Percentiles rank a stretch among this genome's conserved stretches.
phyloP scores from a whole-genome alignment of 441 rosid species.

The Pelargonium fulgidum region DNA sequence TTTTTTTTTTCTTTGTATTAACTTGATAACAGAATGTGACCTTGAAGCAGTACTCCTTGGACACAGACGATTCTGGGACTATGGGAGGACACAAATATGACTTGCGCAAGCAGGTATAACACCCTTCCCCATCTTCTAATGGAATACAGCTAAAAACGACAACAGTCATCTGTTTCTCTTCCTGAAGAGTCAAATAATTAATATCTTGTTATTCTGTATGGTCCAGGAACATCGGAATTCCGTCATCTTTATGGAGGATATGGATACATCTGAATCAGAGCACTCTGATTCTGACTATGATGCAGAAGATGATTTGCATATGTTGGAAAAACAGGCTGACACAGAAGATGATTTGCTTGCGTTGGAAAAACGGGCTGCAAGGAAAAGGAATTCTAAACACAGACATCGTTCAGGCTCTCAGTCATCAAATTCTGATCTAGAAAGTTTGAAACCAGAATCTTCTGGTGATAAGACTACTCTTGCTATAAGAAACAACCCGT shows the following conservation, averaged over 20 bases:
- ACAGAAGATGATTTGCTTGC: slow-evolving; percentile 56
- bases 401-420: slow-evolving; percentile 30
- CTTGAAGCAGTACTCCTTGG: slow-evolving; percentile 33
- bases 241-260: slow-evolving; percentile 50
- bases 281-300: slow-evolving; percentile 33
- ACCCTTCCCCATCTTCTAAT: not conserved
- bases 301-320: slow-evolving; percentile 48
- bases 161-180: not conserved
- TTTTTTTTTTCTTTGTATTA: not conserved
- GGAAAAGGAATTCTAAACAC: slow-evolving; percentile 36
- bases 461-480: slow-evolving; percentile 27
- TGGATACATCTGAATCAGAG: slow-evolving; percentile 87
- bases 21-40: slow-evolving; percentile 39
- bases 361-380: slow-evolving; percentile 26
- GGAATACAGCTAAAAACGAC: not conserved
- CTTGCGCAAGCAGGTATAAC: slow-evolving; percentile 52
- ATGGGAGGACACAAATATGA: slow-evolving; percentile 38
- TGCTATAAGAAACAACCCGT: slow-evolving; percentile 16
- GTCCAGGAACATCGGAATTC: slow-evolving; percentile 50
- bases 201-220: not conserved
- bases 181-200: not conserved
- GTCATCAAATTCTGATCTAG: slow-evolving; percentile 26
- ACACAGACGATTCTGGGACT: slow-evolving; percentile 21
- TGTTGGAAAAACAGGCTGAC: slow-evolving; percentile 28
- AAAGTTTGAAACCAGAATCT: slow-evolving; percentile 21